Conservation (phyloP, 768 basidiomycete species). For the Auriculariales sp. region DNA sequence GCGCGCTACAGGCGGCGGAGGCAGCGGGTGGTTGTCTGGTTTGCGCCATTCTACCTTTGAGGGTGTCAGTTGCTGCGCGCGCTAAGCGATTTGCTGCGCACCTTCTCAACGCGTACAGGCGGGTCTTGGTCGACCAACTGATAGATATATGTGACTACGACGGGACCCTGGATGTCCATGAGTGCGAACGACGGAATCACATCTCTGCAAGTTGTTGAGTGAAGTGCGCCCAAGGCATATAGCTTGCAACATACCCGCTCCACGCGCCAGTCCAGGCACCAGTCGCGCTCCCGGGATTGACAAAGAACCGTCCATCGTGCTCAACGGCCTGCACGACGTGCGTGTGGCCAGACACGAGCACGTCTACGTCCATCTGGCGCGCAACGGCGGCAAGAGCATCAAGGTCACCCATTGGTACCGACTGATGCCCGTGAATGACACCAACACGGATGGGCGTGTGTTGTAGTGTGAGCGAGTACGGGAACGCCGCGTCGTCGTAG, state of each 20-base stretch:
- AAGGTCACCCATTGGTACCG: slow-evolving; percentile 80
- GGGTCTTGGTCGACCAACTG: slow-evolving; percentile 80
- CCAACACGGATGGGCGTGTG: slow-evolving; percentile 86
- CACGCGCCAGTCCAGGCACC: slow-evolving; percentile 82
- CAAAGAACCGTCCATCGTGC: slow-evolving; percentile 81
- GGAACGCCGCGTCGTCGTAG: slow-evolving; percentile 85
- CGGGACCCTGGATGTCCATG: slow-evolving; percentile 95
- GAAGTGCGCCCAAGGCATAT: not conserved
- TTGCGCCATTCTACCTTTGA: slow-evolving; percentile 25
- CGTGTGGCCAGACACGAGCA: slow-evolving; percentile 85
- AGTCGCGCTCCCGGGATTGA: slow-evolving; percentile 90
- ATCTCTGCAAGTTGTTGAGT: slow-evolving; percentile 33
- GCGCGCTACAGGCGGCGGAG: not conserved
- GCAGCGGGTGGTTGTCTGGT: not conserved
- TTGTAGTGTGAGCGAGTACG: slow-evolving; percentile 62
- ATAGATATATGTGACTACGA: slow-evolving; percentile 95
- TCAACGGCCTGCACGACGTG: slow-evolving; percentile 82
- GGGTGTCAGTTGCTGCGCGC: too few relatives aligned
- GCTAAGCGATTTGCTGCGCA: too few relatives aligned
- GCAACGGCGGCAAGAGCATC: slow-evolving; percentile 22
- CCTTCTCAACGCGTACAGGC: slow-evolving; percentile 74
- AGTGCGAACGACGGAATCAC: slow-evolving; percentile 89
- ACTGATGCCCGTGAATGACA: slow-evolving; percentile 87
- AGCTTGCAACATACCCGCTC: slow-evolving; percentile 35
- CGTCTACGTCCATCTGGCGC: slow-evolving; percentile 95